Evolutionary conservation across 768 basidiomycete genomes (phyloP), one percentile per base, ranked within the genome.

Genomic region (Russula brevipes): DNA sequence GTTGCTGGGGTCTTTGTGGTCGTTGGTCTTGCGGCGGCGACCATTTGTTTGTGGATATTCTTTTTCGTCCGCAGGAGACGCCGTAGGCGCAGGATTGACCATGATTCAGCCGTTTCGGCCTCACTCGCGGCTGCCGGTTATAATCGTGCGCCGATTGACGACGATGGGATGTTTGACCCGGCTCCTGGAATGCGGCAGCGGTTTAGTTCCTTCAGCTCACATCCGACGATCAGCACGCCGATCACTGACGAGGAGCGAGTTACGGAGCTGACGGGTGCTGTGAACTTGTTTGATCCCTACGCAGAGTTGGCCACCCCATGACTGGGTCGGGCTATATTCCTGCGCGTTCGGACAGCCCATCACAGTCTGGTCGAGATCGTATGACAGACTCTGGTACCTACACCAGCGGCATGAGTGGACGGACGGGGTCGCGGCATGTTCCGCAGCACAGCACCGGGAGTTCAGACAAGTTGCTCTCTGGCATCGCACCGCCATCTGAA

Each of bases 1-100:
- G 94, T 98, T 3, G 88, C 88, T 1, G 96, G 91, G 50, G 90
- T 94, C 8, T 98, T 97, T 69, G 84, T 92, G 44, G 85, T 94
- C 16, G 90, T 95, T 17, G 95, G 94, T 35, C 79, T 98, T 19
- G 87, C 91, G 4, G 85, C 76, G 35, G 85, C 82, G 24, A 84
- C 80, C 53, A 91, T 84, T 59, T 69, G 85, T 45, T 77, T 91
- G 53, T 90, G 84, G 81, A 78, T 87, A 60, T 74, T 89, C 67
- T 89, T 91, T 71, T 86, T 83, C 55, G 72, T 89, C 59, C 84
- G 85, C 31, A 82, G 87, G 53, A 82, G 86, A 64, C 81, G 86
- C 51, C 79, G 85, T 38, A 83, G 80, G 46, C 79, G 75, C 39
- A 77, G 79, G 54, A 72, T 86, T n/a, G 88, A 89, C 63, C 84